A percentile compares a stretch with the other conserved stretches of the same genome.
Evolutionary conservation across 1,284 basidiomycete genomes (phyloP).

Genomic region (Ceratobasidium sp.): DNA sequence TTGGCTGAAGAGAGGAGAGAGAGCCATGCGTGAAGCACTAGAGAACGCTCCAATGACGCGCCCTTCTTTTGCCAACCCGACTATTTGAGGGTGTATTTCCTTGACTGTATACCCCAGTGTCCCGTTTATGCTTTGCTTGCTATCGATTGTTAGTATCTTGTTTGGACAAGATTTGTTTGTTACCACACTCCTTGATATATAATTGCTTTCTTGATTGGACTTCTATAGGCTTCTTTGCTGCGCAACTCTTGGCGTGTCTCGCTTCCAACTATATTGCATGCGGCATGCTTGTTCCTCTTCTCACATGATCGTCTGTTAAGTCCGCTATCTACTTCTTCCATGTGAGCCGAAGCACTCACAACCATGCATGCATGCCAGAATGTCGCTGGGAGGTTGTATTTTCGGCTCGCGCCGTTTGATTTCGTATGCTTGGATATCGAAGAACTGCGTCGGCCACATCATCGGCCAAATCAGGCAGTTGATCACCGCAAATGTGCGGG

Average conservation of each 20-base stretch:
- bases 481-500: neutral
- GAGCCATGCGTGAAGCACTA: conserved; percentile 22
- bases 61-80: neutral
- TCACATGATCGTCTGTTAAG: too few relatives aligned
- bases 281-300: neutral
- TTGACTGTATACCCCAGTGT: neutral
- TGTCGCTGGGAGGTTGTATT: neutral
- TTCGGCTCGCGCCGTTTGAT: neutral
- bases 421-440: neutral
- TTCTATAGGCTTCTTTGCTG: neutral
- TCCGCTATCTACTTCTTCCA: neutral
- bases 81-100: neutral
- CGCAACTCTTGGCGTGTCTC: neutral
- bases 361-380: conserved; percentile 1
- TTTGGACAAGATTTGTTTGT: conserved; percentile 3
- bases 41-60: neutral
- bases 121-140: neutral
- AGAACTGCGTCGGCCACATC: neutral
- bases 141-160: conserved; percentile 1
- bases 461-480: neutral
- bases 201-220: neutral
- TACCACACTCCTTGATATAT: neutral
- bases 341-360: neutral
- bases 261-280: neutral
- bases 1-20: conserved; percentile 37